Evolutionary conservation across 2,329 filamentous ascomycete species (phyloP).

Genomic region (Colletotrichum acutatum): DNA sequence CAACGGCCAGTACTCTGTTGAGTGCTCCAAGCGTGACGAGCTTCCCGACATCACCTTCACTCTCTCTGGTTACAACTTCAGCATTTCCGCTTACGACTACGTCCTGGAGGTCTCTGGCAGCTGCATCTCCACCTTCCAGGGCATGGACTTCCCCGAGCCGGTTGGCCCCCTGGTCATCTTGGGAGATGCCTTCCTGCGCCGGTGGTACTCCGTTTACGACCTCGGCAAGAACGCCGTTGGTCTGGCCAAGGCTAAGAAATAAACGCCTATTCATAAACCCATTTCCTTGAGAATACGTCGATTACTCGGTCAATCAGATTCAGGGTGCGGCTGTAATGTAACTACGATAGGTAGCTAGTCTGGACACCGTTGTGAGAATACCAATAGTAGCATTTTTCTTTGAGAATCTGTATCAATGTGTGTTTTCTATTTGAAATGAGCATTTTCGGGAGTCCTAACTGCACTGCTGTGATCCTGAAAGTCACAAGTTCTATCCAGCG

Average conservation of each 20-base stretch:
- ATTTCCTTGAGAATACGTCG: slow-evolving; percentile 22
- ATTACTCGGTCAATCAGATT: not conserved
- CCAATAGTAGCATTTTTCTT: slow-evolving; percentile 24
- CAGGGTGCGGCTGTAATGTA: slow-evolving; percentile 29
- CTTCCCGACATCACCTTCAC: slow-evolving; percentile 94
- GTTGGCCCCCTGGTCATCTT: slow-evolving; percentile 94
- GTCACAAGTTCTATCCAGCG: not conserved
- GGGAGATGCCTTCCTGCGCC: slow-evolving; percentile 86
- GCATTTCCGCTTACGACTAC: slow-evolving; percentile 89
- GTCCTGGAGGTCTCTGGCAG: slow-evolving; percentile 94
- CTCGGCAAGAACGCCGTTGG: slow-evolving; percentile 89
- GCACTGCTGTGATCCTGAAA: no score
- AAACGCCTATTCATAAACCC: slow-evolving; percentile 21
- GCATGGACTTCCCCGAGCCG: slow-evolving; percentile 91
- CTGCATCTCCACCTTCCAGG: slow-evolving; percentile 98
- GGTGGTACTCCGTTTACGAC: slow-evolving; percentile 97
- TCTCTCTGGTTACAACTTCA: slow-evolving; percentile 92
- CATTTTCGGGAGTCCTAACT: not conserved
- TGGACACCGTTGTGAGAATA: slow-evolving; percentile 34
- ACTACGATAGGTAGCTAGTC: slow-evolving; percentile 28
- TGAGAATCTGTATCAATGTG: not conserved
- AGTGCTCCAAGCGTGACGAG: slow-evolving; percentile 83
- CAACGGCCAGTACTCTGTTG: slow-evolving; percentile 95
- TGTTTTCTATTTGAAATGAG: not conserved
- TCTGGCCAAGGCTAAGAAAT: slow-evolving; percentile 82